Evolutionary conservation across 352 stramenopile species (phyloP).

Genomic region (Phytopythium sindhum): DNA sequence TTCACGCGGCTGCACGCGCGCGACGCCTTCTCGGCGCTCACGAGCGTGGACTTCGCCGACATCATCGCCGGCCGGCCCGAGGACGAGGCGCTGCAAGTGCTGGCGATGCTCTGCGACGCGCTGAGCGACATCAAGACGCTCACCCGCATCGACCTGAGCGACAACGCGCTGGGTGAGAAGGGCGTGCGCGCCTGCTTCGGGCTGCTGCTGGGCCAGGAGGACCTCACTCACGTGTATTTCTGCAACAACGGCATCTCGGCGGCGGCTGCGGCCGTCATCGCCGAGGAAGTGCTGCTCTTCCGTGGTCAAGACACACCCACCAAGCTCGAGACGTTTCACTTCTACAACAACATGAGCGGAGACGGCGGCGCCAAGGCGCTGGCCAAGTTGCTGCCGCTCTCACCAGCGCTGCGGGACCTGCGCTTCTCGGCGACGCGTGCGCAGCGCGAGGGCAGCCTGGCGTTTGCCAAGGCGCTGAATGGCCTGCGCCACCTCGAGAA

Average conservation of each 20-base stretch:
- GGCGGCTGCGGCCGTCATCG: conserved; percentile 82
- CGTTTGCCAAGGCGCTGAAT: conserved; percentile 79
- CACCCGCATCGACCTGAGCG: conserved; percentile 85
- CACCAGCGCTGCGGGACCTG: conserved; percentile 83
- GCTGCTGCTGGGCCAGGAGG: conserved; percentile 69
- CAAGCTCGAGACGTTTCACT: conserved; percentile 92
- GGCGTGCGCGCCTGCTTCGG: conserved; percentile 89
- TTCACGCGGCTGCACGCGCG: conserved; percentile 45
- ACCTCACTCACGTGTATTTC: conserved; percentile 88
- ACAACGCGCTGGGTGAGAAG: conserved; percentile 95
- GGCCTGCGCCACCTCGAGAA: conserved; percentile 69
- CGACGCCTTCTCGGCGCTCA: conserved; percentile 55
- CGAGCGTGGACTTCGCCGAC: conserved; percentile 83
- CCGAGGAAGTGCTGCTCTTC: conserved; percentile 87
- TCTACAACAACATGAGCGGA: conserved; percentile 98
- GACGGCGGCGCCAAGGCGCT: conserved; percentile 89
- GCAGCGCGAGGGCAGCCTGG: conserved; percentile 79
- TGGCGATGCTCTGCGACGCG: conserved; percentile 74
- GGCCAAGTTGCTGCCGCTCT: conserved; percentile 84
- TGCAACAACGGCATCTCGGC: conserved; percentile 95
- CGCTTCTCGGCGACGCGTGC: conserved; percentile 93
- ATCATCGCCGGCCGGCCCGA: conserved; percentile 84
- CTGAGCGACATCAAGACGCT: conserved; percentile 71
- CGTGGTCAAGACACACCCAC: conserved; percentile 57
- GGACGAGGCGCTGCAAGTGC: conserved; percentile 80